phyloP scores from a whole-genome alignment of 768 basidiomycete species.

The Mycena galericulata region DNA sequence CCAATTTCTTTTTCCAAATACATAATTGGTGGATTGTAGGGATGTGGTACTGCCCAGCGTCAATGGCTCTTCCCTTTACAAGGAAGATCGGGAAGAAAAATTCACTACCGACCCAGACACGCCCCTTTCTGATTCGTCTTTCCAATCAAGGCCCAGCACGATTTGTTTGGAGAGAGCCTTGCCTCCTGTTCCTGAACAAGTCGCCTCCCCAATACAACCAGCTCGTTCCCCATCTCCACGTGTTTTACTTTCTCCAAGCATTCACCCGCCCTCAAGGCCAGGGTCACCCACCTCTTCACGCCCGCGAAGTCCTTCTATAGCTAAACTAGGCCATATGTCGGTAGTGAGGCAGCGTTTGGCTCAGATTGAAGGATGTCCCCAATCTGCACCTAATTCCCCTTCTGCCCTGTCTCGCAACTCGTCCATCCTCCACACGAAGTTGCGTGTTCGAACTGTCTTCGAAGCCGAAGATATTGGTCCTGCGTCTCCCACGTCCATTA shows the following conservation, averaged over 20 bases:
- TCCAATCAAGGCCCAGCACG: constrained; percentile 37
- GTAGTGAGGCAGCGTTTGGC: constrained; percentile 76
- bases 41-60: constrained; percentile 61
- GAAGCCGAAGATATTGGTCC: not conserved
- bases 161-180: constrained; percentile 46
- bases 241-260: constrained; percentile 39
- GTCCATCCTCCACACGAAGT: constrained; percentile 10
- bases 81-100: not conserved
- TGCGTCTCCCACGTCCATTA: constrained; percentile 38
- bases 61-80: not conserved
- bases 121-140: not conserved
- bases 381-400: constrained; percentile 29
- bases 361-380: constrained; percentile 60
- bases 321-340: constrained; percentile 69
- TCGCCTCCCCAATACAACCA: constrained; percentile 31
- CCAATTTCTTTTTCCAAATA: not conserved
- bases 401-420: constrained; percentile 1
- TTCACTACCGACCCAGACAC: not conserved
- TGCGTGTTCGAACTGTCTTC: constrained; percentile 18
- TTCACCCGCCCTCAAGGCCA: constrained; percentile 40
- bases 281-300: constrained; percentile 42
- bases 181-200: constrained; percentile 45
- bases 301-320: constrained; percentile 68
- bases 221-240: constrained; percentile 23
- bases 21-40: constrained; percentile 45